Conservation (phyloP, 2,329 filamentous ascomycete genomes). For the Penicillium sp. region DNA sequence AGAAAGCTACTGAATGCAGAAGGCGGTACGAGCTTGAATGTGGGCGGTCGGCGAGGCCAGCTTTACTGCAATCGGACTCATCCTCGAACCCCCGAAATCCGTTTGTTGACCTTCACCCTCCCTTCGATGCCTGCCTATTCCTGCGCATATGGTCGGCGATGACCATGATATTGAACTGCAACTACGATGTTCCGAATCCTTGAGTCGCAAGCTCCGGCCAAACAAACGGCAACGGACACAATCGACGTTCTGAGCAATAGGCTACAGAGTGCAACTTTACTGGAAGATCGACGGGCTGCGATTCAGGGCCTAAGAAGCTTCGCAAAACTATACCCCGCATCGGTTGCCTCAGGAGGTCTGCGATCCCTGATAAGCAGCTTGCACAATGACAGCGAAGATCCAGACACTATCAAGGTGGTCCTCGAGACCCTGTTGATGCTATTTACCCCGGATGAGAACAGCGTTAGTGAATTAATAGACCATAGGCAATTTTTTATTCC, state of each 20-base stretch:
- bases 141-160: slow-evolving; percentile 31
- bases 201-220: slow-evolving; percentile 76
- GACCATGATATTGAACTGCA: slow-evolving; percentile 43
- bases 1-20: not conserved
- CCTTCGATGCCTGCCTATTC: slow-evolving; percentile 33
- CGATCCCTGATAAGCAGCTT: slow-evolving; percentile 83
- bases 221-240: slow-evolving; percentile 93
- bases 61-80: slow-evolving; percentile 17
- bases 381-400: slow-evolving; percentile 85
- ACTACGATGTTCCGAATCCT: slow-evolving; percentile 58
- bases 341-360: slow-evolving; percentile 89
- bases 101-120: slow-evolving; percentile 7
- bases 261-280: slow-evolving; percentile 81
- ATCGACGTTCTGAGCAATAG: slow-evolving; percentile 88
- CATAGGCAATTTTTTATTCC: not conserved
- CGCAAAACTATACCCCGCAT: slow-evolving; percentile 93
- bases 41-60: slow-evolving; percentile 16
- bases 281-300: slow-evolving; percentile 91
- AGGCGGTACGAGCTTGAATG: not conserved
- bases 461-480: slow-evolving; percentile 46
- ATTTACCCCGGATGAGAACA: slow-evolving; percentile 69
- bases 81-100: not conserved
- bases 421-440: slow-evolving; percentile 94
- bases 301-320: slow-evolving; percentile 93
- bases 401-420: slow-evolving; percentile 93